These are phyloP conservation scores for Scopulariopsis brevicaulis DNA, from an alignment of 2,329 filamentous ascomycete genomes.

Conservation along the genomic window DNA sequence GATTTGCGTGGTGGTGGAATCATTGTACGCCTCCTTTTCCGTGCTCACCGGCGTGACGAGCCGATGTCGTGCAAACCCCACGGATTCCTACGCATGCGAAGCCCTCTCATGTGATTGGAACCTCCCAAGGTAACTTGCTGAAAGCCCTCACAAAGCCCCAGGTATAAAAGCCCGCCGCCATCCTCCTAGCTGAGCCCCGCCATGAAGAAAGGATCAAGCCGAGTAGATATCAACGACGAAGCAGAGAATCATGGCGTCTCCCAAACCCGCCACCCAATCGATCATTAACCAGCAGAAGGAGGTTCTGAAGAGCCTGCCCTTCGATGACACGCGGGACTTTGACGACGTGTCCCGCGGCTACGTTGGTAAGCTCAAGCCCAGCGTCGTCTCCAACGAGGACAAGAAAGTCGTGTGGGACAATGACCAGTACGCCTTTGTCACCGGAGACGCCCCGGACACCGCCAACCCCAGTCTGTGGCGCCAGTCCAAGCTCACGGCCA, in stretches of 20 bases:
- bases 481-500: conserved; percentile 7
- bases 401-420: conserved; percentile 13
- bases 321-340: conserved; percentile 9
- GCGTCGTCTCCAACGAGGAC: conserved; percentile 7
- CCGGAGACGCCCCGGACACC: conserved; percentile 5
- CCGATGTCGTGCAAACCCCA: no score
- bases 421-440: conserved; percentile 13
- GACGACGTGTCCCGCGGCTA: conserved; percentile 9
- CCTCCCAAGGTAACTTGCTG: no score
- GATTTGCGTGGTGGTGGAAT: no score
- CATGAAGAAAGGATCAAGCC: no score
- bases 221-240: no score
- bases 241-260: background rate
- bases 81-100: no score
- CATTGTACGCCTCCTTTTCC: no score
- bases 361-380: conserved; percentile 3
- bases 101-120: no score
- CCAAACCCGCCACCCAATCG: background rate
- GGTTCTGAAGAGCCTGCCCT: background rate
- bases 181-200: no score
- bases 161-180: no score
- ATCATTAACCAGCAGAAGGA: background rate
- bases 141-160: no score
- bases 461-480: conserved; percentile 9
- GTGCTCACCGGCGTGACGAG: no score